Evolutionary conservation across 2,329 filamentous ascomycete genomes (phyloP).

Genomic region (Aspergillus fumigatus): DNA sequence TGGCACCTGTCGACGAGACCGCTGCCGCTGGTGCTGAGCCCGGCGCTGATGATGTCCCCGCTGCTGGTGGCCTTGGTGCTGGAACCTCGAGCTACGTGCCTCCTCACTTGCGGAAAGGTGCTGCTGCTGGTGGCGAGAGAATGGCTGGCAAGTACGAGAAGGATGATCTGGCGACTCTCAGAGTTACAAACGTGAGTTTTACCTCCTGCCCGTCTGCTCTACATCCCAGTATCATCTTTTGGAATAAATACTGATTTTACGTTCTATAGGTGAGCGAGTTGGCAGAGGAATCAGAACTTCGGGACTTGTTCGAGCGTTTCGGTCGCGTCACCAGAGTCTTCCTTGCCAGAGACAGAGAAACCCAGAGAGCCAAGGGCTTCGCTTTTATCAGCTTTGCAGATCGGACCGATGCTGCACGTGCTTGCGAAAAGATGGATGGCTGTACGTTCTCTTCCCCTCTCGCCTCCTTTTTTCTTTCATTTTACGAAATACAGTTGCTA

Average conservation of each 20-base stretch:
- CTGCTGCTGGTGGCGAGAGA: constrained; percentile 61
- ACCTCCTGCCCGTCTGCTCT: background rate
- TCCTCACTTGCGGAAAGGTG: constrained; percentile 76
- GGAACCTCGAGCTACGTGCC: constrained; percentile 87
- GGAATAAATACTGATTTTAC: constrained; percentile 3
- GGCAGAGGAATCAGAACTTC: constrained; percentile 90
- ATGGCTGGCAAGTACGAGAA: constrained; percentile 94
- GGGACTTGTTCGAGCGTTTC: constrained; percentile 97
- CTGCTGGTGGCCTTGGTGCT: constrained; percentile 55
- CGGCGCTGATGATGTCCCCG: constrained; percentile 40
- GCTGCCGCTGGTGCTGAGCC: constrained; percentile 41
- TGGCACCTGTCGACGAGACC: constrained; percentile 64
- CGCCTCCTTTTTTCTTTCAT: background rate
- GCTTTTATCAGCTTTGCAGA: constrained; percentile 98
- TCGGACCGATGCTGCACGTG: constrained; percentile 80
- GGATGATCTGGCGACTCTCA: constrained; percentile 91
- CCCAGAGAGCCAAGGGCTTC: constrained; percentile 93
- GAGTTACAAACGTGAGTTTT: constrained; percentile 87
- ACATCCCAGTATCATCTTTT: constrained; percentile 1
- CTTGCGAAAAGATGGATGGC: constrained; percentile 97
- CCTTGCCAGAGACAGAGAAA: constrained; percentile 95
- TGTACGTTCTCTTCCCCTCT: constrained; percentile 48
- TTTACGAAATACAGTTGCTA: constrained; percentile 13
- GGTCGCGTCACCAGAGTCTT: constrained; percentile 96
- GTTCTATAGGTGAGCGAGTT: constrained; percentile 76